These are phyloP conservation scores for Diaporthe amygdali DNA, from an alignment of 2,329 filamentous ascomycete genomes.

Conservation along the genomic window DNA sequence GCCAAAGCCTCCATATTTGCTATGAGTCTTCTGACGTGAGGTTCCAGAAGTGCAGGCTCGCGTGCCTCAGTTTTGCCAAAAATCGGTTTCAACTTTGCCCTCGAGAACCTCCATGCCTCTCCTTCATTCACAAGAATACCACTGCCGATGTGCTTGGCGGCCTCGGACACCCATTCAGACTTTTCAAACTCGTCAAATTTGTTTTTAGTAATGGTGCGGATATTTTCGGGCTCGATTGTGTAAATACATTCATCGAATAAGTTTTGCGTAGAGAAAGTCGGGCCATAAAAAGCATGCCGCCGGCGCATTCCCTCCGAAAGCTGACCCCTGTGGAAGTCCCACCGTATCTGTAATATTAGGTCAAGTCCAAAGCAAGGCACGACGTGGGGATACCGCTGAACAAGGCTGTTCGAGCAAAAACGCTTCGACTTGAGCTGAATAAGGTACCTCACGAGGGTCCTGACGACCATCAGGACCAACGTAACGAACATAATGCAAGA, in stretches of 20 bases:
- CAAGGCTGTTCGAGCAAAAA: no score
- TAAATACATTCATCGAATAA: conserved; percentile 2
- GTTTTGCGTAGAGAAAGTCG: conserved; percentile 11
- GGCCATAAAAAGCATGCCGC: conserved; percentile 11
- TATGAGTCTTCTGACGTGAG: conserved; percentile 17
- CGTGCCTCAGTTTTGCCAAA: not conserved
- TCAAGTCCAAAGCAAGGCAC: conserved; percentile 7
- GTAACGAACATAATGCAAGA: not conserved
- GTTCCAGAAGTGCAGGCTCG: conserved; percentile 19
- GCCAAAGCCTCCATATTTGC: not conserved
- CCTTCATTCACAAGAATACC: conserved; percentile 25
- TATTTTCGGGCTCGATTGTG: conserved; percentile 24
- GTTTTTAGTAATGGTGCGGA: conserved; percentile 2
- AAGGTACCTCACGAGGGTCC: not conserved
- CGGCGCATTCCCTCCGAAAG: conserved; percentile 15
- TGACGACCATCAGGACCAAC: not conserved
- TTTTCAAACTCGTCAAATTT: conserved; percentile 18
- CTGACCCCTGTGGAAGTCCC: conserved; percentile 13
- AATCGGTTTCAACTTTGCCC: conserved; percentile 14
- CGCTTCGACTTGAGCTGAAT: not conserved
- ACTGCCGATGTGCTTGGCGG: conserved; percentile 21
- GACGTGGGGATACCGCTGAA: conserved; percentile 17
- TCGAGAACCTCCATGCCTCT: conserved; percentile 19
- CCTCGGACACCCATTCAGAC: conserved; percentile 19
- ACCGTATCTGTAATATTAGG: not conserved